phyloP scores from a whole-genome alignment of 2,329 filamentous ascomycete species.

The Ampelomyces quisqualis region DNA sequence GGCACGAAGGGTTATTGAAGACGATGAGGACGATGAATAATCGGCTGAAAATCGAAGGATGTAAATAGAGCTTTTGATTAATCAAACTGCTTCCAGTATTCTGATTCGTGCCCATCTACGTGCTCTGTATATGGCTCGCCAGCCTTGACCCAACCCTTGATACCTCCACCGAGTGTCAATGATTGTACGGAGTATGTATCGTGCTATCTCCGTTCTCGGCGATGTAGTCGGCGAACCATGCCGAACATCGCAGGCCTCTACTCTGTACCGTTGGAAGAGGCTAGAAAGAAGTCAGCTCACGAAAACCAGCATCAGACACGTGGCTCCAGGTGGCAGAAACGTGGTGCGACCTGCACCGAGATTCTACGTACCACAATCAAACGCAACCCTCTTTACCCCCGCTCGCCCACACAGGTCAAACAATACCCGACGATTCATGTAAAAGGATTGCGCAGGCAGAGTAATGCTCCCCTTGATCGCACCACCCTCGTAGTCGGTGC shows the following conservation, averaged over 20 bases:
- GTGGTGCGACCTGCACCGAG: no score
- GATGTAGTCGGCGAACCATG: slow-evolving; percentile 42
- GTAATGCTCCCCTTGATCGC: slow-evolving; percentile 50
- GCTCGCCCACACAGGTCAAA: slow-evolving; percentile 49
- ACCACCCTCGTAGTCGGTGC: slow-evolving; percentile 52
- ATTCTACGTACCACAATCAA: slow-evolving; percentile 47
- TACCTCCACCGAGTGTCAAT: slow-evolving; percentile 46
- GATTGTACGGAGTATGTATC: no score
- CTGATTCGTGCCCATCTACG: slow-evolving; percentile 45
- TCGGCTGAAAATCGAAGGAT: not conserved
- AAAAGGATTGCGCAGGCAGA: slow-evolving; percentile 52
- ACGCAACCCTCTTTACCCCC: slow-evolving; percentile 49
- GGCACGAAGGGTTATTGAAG: slow-evolving; percentile 31
- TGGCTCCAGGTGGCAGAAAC: no score
- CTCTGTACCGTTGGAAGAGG: slow-evolving; percentile 38
- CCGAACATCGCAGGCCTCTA: slow-evolving; percentile 39
- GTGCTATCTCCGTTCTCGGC: slow-evolving; percentile 38
- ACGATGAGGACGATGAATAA: slow-evolving; percentile 37
- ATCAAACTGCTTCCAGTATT: slow-evolving; percentile 47
- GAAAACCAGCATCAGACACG: no score
- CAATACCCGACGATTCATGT: slow-evolving; percentile 48
- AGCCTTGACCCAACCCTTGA: slow-evolving; percentile 50
- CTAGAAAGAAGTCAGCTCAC: slow-evolving; percentile 14
- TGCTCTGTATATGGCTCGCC: slow-evolving; percentile 42
- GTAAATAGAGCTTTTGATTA: slow-evolving; percentile 2